A percentile compares a stretch with the other conserved stretches of the same genome.
Evolutionary conservation across 1,139 yeast genomes (phyloP).

Genomic region (Saccharomyces uvarum): DNA sequence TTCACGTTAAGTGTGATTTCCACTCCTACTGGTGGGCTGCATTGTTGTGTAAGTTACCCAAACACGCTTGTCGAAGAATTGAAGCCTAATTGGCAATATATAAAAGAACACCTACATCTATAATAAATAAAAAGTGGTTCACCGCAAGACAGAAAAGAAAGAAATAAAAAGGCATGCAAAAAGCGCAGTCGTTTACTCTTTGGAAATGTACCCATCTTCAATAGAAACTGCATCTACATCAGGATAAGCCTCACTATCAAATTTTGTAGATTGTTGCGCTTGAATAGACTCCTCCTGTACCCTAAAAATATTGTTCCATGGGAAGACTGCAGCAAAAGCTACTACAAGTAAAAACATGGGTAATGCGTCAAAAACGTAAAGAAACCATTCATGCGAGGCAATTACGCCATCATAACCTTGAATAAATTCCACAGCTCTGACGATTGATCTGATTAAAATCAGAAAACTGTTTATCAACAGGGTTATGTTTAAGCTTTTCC

Average conservation of each 20-base stretch:
- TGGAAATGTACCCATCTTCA: background rate
- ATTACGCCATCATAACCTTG: slow-evolving; percentile 36
- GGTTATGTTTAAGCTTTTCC: slow-evolving; percentile 20
- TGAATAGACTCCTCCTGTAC: slow-evolving; percentile 17
- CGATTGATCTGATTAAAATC: slow-evolving; percentile 38
- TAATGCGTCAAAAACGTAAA: slow-evolving; percentile 35
- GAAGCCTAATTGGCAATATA: slow-evolving; percentile 5
- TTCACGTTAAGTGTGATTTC: slow-evolving; percentile 22
- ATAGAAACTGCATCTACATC: background rate
- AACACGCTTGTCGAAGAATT: slow-evolving; percentile 7
- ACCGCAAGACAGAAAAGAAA: background rate
- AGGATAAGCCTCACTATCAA: background rate
- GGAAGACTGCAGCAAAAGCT: slow-evolving; percentile 3
- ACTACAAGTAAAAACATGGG: slow-evolving; percentile 22
- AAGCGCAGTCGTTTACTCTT: background rate
- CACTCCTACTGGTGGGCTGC: slow-evolving; percentile 24
- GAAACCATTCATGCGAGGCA: slow-evolving; percentile 34
- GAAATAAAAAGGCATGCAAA: background rate
- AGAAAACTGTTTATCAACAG: slow-evolving; percentile 31
- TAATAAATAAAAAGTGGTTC: background rate
- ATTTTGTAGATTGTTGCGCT: slow-evolving; percentile 6
- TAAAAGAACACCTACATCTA: background rate
- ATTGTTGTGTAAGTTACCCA: slow-evolving; percentile 21
- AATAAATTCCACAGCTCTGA: slow-evolving; percentile 36
- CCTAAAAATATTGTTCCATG: slow-evolving; percentile 10